Percentiles rank a stretch among this genome's conserved stretches.
Conservation (phyloP, 805 yeast species). For the Pichia insulana region DNA sequence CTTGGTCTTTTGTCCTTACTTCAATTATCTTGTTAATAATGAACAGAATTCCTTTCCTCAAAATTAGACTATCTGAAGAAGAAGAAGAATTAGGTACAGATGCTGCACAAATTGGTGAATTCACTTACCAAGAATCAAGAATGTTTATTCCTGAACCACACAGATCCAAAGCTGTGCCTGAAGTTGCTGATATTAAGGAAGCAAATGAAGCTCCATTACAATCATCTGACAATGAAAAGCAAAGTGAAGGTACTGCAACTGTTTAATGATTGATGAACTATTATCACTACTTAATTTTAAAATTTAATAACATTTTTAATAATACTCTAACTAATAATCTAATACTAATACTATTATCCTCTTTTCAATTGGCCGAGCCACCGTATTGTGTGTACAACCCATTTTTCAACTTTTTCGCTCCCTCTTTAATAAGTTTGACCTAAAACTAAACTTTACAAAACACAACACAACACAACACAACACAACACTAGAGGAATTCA, state of each 20-base stretch:
- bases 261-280: no score
- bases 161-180: constrained; percentile 32
- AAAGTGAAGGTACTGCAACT: neutral
- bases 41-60: constrained; percentile 73
- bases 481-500: no score
- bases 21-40: constrained; percentile 54
- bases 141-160: constrained; percentile 71
- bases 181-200: constrained; percentile 13
- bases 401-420: neutral
- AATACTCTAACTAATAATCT: neutral
- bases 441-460: no score
- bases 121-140: constrained; percentile 60
- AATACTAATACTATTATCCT: neutral
- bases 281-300: no score
- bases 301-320: neutral
- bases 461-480: no score
- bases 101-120: constrained; percentile 84
- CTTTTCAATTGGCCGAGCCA: neutral
- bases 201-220: constrained; percentile 25
- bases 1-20: constrained; percentile 72
- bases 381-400: no score
- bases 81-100: constrained; percentile 88
- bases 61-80: constrained; percentile 75
- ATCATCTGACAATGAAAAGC: constrained; percentile 20
- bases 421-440: no score